Percentiles rank a stretch among this genome's conserved stretches.
phyloP scores from a whole-genome alignment of 2,329 filamentous ascomycete species.

The Xylariomycetidae sp. region DNA sequence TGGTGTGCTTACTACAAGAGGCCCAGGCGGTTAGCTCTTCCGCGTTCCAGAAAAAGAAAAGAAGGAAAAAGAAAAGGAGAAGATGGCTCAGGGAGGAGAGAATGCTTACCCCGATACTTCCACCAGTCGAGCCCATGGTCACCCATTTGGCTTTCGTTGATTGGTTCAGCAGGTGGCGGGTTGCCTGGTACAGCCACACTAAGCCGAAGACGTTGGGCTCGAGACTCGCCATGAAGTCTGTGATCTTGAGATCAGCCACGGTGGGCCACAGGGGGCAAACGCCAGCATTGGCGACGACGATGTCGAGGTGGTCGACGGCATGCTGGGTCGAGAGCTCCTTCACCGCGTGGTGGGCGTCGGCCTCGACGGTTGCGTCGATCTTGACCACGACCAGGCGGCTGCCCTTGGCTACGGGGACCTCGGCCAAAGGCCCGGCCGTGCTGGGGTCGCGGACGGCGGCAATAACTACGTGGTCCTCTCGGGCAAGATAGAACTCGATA shows the following conservation, averaged over 20 bases:
- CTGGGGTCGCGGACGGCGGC: constrained; percentile 10
- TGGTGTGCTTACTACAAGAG: too few relatives aligned
- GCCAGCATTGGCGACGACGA: constrained; percentile 50
- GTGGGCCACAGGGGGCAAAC: constrained; percentile 29
- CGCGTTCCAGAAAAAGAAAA: too few relatives aligned
- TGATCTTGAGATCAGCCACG: constrained; percentile 28
- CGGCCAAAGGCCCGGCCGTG: constrained; percentile 19
- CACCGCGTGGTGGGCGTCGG: constrained; percentile 29
- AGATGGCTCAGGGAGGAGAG: too few relatives aligned
- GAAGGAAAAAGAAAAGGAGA: too few relatives aligned
- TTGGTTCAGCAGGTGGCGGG: constrained; percentile 32
- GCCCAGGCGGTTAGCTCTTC: too few relatives aligned
- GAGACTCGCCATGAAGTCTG: constrained; percentile 33
- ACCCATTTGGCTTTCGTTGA: constrained; percentile 31
- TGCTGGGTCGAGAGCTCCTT: constrained; percentile 23
- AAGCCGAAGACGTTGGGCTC: constrained; percentile 38
- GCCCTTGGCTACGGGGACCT: constrained; percentile 29
- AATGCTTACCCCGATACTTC: constrained; percentile 8
- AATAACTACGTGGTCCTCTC: constrained; percentile 45
- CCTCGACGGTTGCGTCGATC: constrained; percentile 33
- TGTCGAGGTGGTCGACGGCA: constrained; percentile 38
- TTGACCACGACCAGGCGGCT: constrained; percentile 37
- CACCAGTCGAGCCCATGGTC: constrained; percentile 30
- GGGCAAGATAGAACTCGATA: constrained; percentile 27
- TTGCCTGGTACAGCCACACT: constrained; percentile 40